Evolutionary conservation across 495 filamentous ascomycete species (phyloP).

Genomic region (Choiromyces venosus): DNA sequence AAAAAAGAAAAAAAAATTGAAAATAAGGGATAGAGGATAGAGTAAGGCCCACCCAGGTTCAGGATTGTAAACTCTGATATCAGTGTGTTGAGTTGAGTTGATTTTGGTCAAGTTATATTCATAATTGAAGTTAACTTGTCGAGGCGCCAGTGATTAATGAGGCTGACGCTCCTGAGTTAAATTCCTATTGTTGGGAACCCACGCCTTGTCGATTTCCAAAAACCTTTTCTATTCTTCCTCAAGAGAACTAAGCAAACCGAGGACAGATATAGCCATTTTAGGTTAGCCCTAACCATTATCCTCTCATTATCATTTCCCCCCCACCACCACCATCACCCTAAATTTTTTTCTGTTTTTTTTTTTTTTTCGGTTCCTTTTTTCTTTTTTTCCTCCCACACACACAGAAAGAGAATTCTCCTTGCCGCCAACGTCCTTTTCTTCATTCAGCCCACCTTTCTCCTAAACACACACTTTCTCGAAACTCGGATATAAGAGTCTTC

Average conservation of each 20-base stretch:
- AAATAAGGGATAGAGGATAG: neutral
- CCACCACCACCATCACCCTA: neutral
- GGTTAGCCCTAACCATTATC: neutral
- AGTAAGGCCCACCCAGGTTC: neutral
- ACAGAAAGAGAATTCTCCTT: constrained; percentile 28
- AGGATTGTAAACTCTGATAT: neutral
- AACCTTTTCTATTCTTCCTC: neutral
- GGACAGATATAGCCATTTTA: neutral
- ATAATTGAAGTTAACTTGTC: neutral
- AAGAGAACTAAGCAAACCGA: neutral
- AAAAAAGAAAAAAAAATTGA: neutral
- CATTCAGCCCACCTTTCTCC: constrained; percentile 14
- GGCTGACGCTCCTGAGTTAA: neutral
- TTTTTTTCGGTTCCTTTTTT: constrained; percentile 43
- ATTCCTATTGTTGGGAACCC: neutral
- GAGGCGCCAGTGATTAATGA: neutral
- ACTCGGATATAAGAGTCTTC: neutral
- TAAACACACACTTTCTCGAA: neutral
- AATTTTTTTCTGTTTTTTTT: constrained; percentile 35
- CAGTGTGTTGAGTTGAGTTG: neutral
- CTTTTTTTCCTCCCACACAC: constrained; percentile 14
- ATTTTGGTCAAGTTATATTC: neutral
- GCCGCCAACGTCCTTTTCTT: constrained; percentile 34
- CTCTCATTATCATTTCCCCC: neutral
- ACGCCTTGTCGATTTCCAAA: neutral